phyloP scores from a whole-genome alignment of 257 asterid genomes.

The Solanum dulcamara region DNA sequence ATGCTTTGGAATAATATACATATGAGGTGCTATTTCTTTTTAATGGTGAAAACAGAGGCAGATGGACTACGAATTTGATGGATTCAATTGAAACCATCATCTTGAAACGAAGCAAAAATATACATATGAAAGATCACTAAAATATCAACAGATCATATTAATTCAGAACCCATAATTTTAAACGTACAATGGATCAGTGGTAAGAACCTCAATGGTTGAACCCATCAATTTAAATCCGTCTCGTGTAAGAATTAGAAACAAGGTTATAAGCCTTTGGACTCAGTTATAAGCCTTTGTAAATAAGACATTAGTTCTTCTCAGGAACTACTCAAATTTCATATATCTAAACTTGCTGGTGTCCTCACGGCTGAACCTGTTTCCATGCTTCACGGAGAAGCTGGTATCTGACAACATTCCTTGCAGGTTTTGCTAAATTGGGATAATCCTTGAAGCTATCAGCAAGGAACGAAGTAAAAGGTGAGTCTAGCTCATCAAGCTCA shows the following conservation, averaged over 20 bases:
- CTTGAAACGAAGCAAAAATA: background rate
- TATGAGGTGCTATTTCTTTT: background rate
- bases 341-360: background rate
- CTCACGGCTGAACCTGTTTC: constrained; percentile 24
- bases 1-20: background rate
- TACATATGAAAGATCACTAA: background rate
- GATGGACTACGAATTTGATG: background rate
- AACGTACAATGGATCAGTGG: background rate
- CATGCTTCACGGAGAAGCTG: constrained; percentile 58
- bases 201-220: background rate
- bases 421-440: constrained; percentile 40
- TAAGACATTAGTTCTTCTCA: background rate
- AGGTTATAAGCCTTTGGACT: background rate
- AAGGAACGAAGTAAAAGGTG: constrained; percentile 51
- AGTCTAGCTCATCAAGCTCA: constrained; percentile 66
- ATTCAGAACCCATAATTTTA: background rate
- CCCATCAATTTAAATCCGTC: background rate
- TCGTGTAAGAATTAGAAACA: background rate
- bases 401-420: constrained; percentile 44
- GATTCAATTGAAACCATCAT: background rate
- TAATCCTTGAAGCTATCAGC: constrained; percentile 39
- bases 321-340: background rate
- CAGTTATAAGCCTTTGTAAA: background rate
- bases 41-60: background rate
- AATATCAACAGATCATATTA: background rate